Conservation (phyloP, 1,139 yeast genomes). For the Diutina mesorugosa region DNA sequence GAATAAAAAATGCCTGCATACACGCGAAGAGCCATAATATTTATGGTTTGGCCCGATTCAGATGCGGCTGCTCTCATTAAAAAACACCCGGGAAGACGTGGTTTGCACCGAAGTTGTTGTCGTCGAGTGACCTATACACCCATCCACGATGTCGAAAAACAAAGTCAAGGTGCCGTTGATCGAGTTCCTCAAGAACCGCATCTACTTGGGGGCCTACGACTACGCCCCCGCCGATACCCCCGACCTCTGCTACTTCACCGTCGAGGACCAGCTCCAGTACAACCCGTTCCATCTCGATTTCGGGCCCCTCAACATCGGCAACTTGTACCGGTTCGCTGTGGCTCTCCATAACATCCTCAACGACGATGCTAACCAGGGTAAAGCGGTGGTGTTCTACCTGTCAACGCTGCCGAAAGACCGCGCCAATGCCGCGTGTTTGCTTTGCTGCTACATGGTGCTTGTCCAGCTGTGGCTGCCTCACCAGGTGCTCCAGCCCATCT, state of each 20-base stretch:
- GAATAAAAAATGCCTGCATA: background rate
- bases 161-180: slow-evolving; percentile 1
- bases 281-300: slow-evolving; percentile 90
- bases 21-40: background rate
- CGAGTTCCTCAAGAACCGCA: slow-evolving; percentile 28
- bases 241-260: slow-evolving; percentile 74
- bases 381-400: slow-evolving; percentile 85
- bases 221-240: slow-evolving; percentile 64
- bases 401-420: slow-evolving; percentile 70
- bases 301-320: slow-evolving; percentile 92
- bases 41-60: background rate
- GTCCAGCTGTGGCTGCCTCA: slow-evolving; percentile 98
- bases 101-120: background rate
- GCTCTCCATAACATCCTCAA: slow-evolving; percentile 83
- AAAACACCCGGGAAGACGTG: background rate
- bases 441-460: slow-evolving; percentile 89
- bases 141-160: background rate
- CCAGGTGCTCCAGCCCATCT: slow-evolving; percentile 86
- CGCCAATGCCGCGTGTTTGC: slow-evolving; percentile 87
- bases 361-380: slow-evolving; percentile 71
- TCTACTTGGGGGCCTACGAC: slow-evolving; percentile 86
- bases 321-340: slow-evolving; percentile 88
- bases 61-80: background rate
- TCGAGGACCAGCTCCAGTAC: slow-evolving; percentile 84
- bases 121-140: background rate